Conservation (phyloP, 148 eudicot species). For the Amaranthus palmeri region DNA sequence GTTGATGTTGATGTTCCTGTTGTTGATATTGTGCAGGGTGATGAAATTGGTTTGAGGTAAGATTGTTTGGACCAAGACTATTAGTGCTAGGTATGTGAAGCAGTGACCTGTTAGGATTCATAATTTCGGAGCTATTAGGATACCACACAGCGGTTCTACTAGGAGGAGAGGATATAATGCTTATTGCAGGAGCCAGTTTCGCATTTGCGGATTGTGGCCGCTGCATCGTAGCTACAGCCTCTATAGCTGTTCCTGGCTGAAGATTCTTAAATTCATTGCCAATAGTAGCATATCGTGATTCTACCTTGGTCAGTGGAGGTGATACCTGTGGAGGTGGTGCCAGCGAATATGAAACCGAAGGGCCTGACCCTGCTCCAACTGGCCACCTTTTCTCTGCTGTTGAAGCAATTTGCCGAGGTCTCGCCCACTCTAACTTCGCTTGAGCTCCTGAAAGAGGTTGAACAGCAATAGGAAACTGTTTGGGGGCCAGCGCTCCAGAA, state of each 20-base stretch:
- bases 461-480: slow-evolving; percentile 39
- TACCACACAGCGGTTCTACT: slow-evolving; percentile 51
- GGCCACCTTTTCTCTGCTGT: slow-evolving; percentile 68
- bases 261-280: slow-evolving; percentile 57
- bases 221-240: slow-evolving; percentile 82
- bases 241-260: slow-evolving; percentile 61
- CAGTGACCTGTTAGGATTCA: slow-evolving; percentile 48
- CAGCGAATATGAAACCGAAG: slow-evolving; percentile 56
- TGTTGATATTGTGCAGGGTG: slow-evolving; percentile 54
- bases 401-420: slow-evolving; percentile 44
- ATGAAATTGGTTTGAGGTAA: slow-evolving; percentile 47
- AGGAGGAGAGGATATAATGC: slow-evolving; percentile 59
- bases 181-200: slow-evolving; percentile 42
- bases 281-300: slow-evolving; percentile 37
- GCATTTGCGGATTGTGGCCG: slow-evolving; percentile 59
- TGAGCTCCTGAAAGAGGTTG: slow-evolving; percentile 48
- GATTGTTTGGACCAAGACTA: slow-evolving; percentile 40
- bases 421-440: slow-evolving; percentile 61
- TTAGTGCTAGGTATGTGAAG: slow-evolving; percentile 50
- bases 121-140: slow-evolving; percentile 38
- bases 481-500: slow-evolving; percentile 40
- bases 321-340: slow-evolving; percentile 57
- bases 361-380: slow-evolving; percentile 42
- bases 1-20: slow-evolving; percentile 38
- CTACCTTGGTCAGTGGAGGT: slow-evolving; percentile 47